Conservation (phyloP, 148 eudicot species). For the Rhododendron molle region DNA sequence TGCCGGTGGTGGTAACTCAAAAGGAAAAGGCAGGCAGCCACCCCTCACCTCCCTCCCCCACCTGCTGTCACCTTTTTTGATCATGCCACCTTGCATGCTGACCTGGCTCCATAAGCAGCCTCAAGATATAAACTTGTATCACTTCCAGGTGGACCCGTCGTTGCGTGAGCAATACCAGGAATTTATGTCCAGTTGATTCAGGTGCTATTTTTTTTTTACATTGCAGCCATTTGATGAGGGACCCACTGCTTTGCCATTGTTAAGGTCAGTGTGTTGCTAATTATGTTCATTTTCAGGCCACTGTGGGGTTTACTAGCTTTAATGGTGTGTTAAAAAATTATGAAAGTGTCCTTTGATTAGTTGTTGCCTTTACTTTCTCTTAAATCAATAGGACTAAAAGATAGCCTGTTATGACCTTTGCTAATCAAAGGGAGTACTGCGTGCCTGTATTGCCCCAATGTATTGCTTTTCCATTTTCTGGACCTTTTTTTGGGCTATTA, state of each 20-base stretch:
- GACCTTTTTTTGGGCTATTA: not conserved
- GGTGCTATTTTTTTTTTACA: not conserved
- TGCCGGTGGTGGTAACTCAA: constrained; percentile 39
- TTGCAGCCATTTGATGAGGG: constrained; percentile 24
- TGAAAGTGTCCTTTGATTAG: constrained; percentile 9
- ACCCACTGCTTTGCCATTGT: constrained; percentile 19
- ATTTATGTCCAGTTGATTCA: constrained; percentile 8
- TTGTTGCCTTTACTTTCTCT: constrained; percentile 17
- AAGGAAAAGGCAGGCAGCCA: constrained; percentile 33
- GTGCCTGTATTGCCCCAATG: not conserved
- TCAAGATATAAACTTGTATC: not conserved
- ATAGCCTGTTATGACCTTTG: constrained; percentile 5
- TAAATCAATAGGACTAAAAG: constrained; percentile 14
- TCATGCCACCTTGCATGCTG: constrained; percentile 36
- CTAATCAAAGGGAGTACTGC: not conserved
- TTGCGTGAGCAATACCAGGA: not conserved
- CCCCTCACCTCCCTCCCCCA: constrained; percentile 25
- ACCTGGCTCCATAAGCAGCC: constrained; percentile 30
- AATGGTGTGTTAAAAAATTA: constrained; percentile 11
- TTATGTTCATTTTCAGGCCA: constrained; percentile 33
- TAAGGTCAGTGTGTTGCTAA: constrained; percentile 29
- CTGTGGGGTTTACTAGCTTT: constrained; percentile 19
- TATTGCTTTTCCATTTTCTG: not conserved
- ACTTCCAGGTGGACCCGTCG: constrained; percentile 9
- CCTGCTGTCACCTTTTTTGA: constrained; percentile 34